Base-by-base conservation (phyloP, 2,329 filamentous ascomycete genomes). In the Trichoderma koningii region DNA sequence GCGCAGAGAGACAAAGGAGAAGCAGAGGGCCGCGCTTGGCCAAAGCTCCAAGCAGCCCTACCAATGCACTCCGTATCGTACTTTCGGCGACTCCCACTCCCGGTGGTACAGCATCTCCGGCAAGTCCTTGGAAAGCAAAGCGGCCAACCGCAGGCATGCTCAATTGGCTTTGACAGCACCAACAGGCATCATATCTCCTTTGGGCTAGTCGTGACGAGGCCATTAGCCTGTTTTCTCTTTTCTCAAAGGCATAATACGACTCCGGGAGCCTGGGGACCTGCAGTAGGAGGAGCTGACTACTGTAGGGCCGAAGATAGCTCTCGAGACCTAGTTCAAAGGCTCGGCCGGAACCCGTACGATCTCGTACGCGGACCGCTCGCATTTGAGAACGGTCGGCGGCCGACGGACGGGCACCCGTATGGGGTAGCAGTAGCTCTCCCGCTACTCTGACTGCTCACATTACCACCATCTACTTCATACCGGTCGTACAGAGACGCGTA, bases 261-360 rank as follows among this genome's bases (percentile, higher is more conserved):
- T 30, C 56, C 56, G 50, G 56, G 48, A 61, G 50, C 48, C 21
- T 61, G 48, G 63, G 63, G 63, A 65, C 63, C 63, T 65, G 63
- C 63, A 65, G 63, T 65, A 65, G 63, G 55, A 52, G 56, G 59
- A 47, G 56, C 51, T 42, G 56, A 51, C 56, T 61, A 55, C 63
- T 65, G 63, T 63, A 50, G 42, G 62, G 55, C 63, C 55, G 41
- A 42, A 34, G 26, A 64, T 55, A 53, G 53, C 63, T 12, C 42
- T 47, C 26, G 15, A 28, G 26, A 42, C 44, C 42, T 50, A 21
- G 52, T 42, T 42, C 41, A 21, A 38, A 5, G 50, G 19, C 48
- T 52, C 53, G 48, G 57, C 48, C 26, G 23, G 57, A 60, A 48
- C 57, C 47, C 34, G 34, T 44, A 23, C 21, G 59, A 38, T 50